phyloP scores from a whole-genome alignment of 169 alveolate genomes.

The Perkinsus marinus region DNA sequence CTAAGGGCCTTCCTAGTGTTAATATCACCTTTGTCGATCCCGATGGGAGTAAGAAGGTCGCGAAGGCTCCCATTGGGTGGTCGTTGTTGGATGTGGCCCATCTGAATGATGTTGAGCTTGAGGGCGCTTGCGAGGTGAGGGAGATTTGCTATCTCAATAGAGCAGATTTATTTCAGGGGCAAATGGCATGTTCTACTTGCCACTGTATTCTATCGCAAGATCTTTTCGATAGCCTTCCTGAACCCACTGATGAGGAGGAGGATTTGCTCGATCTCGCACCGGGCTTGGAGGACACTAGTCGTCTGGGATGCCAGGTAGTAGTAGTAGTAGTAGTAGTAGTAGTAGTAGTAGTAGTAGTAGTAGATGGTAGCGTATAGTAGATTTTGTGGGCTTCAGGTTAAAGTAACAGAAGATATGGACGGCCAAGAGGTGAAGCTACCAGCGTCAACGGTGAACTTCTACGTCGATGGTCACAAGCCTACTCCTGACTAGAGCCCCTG shows the following conservation, averaged over 20 bases:
- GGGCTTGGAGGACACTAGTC: slow-evolving; percentile 69
- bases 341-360: too few relatives aligned
- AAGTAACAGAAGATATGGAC: slow-evolving; percentile 54
- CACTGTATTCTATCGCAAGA: slow-evolving; percentile 77
- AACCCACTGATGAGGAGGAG: slow-evolving; percentile 74
- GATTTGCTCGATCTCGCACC: slow-evolving; percentile 86
- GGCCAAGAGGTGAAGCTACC: slow-evolving; percentile 69
- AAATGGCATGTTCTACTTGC: slow-evolving; percentile 61
- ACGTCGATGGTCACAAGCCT: slow-evolving; percentile 83
- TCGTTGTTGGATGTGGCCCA: slow-evolving; percentile 50
- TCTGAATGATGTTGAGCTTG: slow-evolving; percentile 39
- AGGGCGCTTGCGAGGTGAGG: slow-evolving; percentile 17
- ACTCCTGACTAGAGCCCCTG: background rate
- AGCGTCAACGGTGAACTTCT: slow-evolving; percentile 70
- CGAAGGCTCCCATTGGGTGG: slow-evolving; percentile 45
- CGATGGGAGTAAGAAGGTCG: slow-evolving; percentile 40
- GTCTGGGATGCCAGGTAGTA: background rate
- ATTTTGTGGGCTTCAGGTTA: slow-evolving; percentile 70
- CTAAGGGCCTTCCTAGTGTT: background rate
- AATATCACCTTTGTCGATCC: slow-evolving; percentile 32
- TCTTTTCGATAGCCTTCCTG: slow-evolving; percentile 61
- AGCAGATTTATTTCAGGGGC: background rate
- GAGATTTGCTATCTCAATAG: background rate
- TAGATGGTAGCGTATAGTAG: background rate
- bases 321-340: too few relatives aligned